Conservation (phyloP, 495 filamentous ascomycete species). For the Talaromyces wortmannii region DNA sequence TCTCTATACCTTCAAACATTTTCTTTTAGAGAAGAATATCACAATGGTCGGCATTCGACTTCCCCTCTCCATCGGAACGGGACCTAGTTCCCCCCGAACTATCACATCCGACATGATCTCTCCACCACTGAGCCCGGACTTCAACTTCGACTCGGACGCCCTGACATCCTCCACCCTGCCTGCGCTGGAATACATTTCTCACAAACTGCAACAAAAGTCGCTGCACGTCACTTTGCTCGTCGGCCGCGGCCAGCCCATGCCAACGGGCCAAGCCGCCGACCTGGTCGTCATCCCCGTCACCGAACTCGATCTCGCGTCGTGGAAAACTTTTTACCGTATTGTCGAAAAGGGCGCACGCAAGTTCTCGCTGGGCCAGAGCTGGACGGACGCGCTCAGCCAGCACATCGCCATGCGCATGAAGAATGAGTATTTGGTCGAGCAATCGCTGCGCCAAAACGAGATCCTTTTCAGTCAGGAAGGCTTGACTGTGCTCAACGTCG, state of each 20-base stretch:
- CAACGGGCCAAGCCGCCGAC: conserved; percentile 33
- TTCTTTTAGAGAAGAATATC: conserved; percentile 1
- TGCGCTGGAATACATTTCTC: conserved; percentile 41
- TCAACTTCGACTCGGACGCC: conserved; percentile 36
- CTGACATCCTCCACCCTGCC: conserved; percentile 35
- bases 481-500: conserved; percentile 59
- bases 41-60: conserved; percentile 37
- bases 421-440: conserved; percentile 50
- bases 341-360: conserved; percentile 35
- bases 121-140: conserved; percentile 33
- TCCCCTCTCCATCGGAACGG: conserved; percentile 24
- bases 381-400: conserved; percentile 27
- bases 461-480: conserved; percentile 64
- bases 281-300: conserved; percentile 40
- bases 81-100: conserved; percentile 26
- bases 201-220: conserved; percentile 35
- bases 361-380: conserved; percentile 37
- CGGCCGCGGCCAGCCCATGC: conserved; percentile 38
- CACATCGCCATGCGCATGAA: conserved; percentile 29
- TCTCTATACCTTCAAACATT: neutral
- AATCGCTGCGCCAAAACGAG: conserved; percentile 62
- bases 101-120: conserved; percentile 39
- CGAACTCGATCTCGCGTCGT: conserved; percentile 26
- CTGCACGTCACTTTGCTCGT: conserved; percentile 43
- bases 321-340: conserved; percentile 30